Conservation (phyloP, 257 asterid species). For the Solanum ahanhuiri region DNA sequence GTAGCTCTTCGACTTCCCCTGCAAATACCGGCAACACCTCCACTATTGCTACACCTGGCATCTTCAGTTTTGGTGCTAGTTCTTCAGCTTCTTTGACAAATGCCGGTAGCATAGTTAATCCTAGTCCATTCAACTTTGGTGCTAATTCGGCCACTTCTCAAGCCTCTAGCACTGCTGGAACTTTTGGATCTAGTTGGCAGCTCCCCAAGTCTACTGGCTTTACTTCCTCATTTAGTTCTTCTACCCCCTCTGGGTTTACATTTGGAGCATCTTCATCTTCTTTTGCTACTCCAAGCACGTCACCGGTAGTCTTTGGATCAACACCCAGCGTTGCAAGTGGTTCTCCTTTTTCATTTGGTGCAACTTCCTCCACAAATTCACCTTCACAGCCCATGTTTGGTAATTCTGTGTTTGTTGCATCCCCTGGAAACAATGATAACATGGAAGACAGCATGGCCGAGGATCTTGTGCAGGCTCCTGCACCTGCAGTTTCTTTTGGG, state of each 20-base stretch:
- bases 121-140: slow-evolving; percentile 14
- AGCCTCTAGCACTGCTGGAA: background rate
- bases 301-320: slow-evolving; percentile 26
- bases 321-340: slow-evolving; percentile 22
- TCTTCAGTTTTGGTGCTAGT: slow-evolving; percentile 15
- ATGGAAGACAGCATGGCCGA: slow-evolving; percentile 95
- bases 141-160: background rate
- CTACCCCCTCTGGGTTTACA: slow-evolving; percentile 37
- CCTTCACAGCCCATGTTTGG: slow-evolving; percentile 14
- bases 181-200: slow-evolving; percentile 38
- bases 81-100: slow-evolving; percentile 1
- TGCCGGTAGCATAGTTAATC: background rate
- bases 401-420: slow-evolving; percentile 11
- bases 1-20: slow-evolving; percentile 16
- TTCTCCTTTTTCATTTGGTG: slow-evolving; percentile 25
- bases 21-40: slow-evolving; percentile 20
- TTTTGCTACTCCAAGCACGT: slow-evolving; percentile 19
- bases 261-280: slow-evolving; percentile 44
- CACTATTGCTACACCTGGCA: slow-evolving; percentile 21
- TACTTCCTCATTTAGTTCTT: slow-evolving; percentile 33
- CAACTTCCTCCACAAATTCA: slow-evolving; percentile 26
- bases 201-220: slow-evolving; percentile 20
- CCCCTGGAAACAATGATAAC: slow-evolving; percentile 48
- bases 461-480: slow-evolving; percentile 66
- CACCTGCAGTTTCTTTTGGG: slow-evolving; percentile 35